These are phyloP conservation scores for Gamarada debralockiae DNA, from an alignment of 495 filamentous ascomycete species.

Conservation along the genomic window DNA sequence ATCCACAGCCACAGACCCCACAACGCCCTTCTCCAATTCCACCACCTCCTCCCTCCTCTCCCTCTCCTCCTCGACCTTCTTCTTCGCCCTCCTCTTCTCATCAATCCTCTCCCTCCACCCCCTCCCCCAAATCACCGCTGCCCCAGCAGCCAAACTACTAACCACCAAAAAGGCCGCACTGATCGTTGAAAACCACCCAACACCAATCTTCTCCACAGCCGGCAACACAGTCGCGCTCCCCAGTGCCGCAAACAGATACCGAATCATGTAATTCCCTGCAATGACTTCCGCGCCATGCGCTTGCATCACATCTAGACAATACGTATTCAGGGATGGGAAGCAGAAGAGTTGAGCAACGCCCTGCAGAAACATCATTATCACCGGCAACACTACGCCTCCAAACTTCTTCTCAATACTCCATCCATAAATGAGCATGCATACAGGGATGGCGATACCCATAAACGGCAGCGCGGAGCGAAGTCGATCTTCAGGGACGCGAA, in stretches of 20 bases:
- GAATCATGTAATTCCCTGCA: conserved; percentile 68
- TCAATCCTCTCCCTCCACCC: conserved; percentile 51
- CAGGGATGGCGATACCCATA: conserved; percentile 57
- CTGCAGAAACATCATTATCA: conserved; percentile 67
- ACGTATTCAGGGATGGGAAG: conserved; percentile 70
- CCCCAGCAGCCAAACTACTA: conserved; percentile 48
- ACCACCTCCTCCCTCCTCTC: background rate
- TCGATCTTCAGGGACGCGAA: conserved; percentile 65
- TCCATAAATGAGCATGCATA: conserved; percentile 66
- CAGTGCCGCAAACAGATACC: conserved; percentile 64
- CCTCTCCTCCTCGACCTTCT: background rate
- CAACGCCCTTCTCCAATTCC: background rate
- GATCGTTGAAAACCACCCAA: conserved; percentile 62
- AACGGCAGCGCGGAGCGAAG: conserved; percentile 58
- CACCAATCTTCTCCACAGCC: conserved; percentile 60
- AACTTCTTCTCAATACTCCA: conserved; percentile 65
- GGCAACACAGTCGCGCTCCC: conserved; percentile 65
- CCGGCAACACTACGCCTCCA: conserved; percentile 52
- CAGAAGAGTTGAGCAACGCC: conserved; percentile 70
- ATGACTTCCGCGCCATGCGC: conserved; percentile 61
- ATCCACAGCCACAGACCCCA: background rate
- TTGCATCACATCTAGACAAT: conserved; percentile 74
- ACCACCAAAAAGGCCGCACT: conserved; percentile 53
- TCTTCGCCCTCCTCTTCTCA: conserved; percentile 32
- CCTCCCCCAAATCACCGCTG: conserved; percentile 46